A percentile compares a stretch with the other conserved stretches of the same genome.
These are phyloP conservation scores for Fusarium hostae DNA, from an alignment of 2,329 filamentous ascomycete species.

Conservation along the genomic window DNA sequence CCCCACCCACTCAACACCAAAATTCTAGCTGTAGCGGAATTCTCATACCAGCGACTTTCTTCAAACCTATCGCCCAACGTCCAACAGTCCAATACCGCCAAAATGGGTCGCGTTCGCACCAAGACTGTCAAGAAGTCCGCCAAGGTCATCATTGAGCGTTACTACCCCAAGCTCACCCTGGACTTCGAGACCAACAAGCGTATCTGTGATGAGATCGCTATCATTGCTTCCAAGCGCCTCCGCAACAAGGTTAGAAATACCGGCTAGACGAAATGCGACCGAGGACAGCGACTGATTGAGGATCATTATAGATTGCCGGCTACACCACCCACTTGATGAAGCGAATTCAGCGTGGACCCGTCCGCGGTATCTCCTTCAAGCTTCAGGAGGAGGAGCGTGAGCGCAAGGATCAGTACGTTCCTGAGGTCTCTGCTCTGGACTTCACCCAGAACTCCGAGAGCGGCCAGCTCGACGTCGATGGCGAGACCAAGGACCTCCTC, in stretches of 20 bases:
- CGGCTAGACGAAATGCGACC: neutral
- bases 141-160: constrained; percentile 99
- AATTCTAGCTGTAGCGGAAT: constrained; percentile 42
- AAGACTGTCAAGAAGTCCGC: constrained; percentile 82
- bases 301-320: constrained; percentile 81
- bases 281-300: constrained; percentile 34
- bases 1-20: constrained; percentile 37
- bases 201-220: constrained; percentile 99
- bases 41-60: constrained; percentile 43
- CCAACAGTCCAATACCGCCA: constrained; percentile 62
- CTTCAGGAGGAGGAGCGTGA: constrained; percentile 99
- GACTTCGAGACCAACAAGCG: constrained; percentile 99
- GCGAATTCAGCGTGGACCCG: constrained; percentile 98
- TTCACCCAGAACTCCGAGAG: constrained; percentile 94
- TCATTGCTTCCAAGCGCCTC: constrained; percentile 98
- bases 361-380: constrained; percentile 99
- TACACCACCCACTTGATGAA: constrained; percentile 99
- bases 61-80: constrained; percentile 50
- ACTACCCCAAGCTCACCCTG: constrained; percentile 97
- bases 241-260: constrained; percentile 87
- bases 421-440: constrained; percentile 98
- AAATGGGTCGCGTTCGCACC: constrained; percentile 77
- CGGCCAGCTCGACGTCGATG: constrained; percentile 93
- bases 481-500: constrained; percentile 98
- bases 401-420: constrained; percentile 99